phyloP scores from a whole-genome alignment of 2,329 filamentous ascomycete genomes.

The Penicillium sp. region DNA sequence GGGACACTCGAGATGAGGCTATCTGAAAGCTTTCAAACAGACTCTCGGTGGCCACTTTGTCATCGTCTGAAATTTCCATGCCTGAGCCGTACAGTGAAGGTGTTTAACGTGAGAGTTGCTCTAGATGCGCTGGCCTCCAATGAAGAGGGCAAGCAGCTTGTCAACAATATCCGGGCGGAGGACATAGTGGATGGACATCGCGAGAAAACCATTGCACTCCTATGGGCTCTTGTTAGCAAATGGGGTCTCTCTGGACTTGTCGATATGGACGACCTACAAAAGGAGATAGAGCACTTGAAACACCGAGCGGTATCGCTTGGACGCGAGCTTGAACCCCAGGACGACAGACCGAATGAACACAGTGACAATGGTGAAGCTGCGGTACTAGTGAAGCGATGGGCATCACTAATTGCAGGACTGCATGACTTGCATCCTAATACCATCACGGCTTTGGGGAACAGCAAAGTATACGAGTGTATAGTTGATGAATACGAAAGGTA shows the following conservation, averaged over 20 bases:
- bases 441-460: constrained; percentile 63
- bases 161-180: constrained; percentile 55
- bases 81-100: constrained; percentile 58
- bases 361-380: constrained; percentile 36
- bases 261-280: constrained; percentile 59
- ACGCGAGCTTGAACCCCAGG: constrained; percentile 26
- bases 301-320: constrained; percentile 25
- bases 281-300: constrained; percentile 56
- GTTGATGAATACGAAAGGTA: constrained; percentile 61
- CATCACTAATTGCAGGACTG: constrained; percentile 54
- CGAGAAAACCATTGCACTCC: constrained; percentile 65
- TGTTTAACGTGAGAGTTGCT: constrained; percentile 64
- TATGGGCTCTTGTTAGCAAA: constrained; percentile 64
- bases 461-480: constrained; percentile 59
- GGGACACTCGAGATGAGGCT: not conserved
- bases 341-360: not conserved
- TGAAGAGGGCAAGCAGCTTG: constrained; percentile 46
- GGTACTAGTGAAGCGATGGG: constrained; percentile 61
- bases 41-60: constrained; percentile 54
- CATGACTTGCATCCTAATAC: constrained; percentile 58
- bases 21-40: not conserved
- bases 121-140: constrained; percentile 57
- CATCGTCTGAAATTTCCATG: constrained; percentile 64
- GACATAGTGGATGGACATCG: constrained; percentile 69
- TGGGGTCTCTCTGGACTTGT: constrained; percentile 60